Base-by-base conservation (phyloP, 441 rosid species). In the Lepidium campestre region DNA sequence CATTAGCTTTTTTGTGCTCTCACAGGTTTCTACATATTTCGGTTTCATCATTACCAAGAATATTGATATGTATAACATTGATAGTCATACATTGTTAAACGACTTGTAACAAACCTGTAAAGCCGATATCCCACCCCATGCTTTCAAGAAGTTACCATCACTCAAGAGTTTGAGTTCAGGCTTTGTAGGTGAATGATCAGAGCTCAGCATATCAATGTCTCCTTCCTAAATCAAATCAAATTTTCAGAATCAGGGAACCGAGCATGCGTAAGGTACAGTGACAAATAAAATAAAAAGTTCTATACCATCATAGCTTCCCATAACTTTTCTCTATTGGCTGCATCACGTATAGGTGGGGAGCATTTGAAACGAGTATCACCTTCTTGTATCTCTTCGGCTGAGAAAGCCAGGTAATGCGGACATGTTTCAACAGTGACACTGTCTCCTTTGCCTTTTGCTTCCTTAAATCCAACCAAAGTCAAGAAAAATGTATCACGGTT, bases 41-140 rank as follows among this genome's bases (percentile, higher is more conserved):
- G 31, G 34, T 48, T 62, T 54, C 39, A 65, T 47, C 53, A 10
- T 18, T 66, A 19, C 71, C 29, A 48, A 15, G 4, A 32, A 50
- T 49, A 48, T 57, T 2, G 29, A 14, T 31, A 27, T 15, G 58
- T 64, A 29, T 2, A 20, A 31, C 54, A 55, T 56, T 11, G 12
- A 35, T 57, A 55, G 40, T 39, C 20, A 27, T 37, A 57, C 12
- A 35, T 1, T 46, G 20, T 13, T 17, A 50, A 49, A 42, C 39
- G 47, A 88, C 89, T 90, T 88, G 93, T 77, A 83, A 79, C 67
- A 1, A 53, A 93, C 97, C 98, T 93, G 97, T 82, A 93, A 75
- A 66, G 96, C 89, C n/a, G 99, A 93, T 68, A 91, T 86, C 49
- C 99, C 97, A 49, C 99, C 99, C 99, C 99, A 93, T 71, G 97